Percentiles rank a stretch among this genome's conserved stretches.
Conservation (phyloP, 768 basidiomycete genomes). For the Naganishia antarctica region DNA sequence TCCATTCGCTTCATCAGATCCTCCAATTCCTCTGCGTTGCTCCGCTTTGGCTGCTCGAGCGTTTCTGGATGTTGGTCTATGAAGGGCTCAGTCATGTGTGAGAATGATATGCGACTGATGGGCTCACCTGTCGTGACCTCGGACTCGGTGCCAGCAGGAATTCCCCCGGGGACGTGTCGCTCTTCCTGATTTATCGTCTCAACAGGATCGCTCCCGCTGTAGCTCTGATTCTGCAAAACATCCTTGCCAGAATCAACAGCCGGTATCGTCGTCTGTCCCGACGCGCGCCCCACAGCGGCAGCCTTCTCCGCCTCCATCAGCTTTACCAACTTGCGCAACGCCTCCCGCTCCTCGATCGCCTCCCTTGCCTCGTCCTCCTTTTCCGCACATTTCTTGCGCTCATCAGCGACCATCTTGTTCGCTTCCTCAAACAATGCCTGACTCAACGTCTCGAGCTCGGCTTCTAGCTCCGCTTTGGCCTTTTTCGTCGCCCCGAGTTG, state of each 20-base stretch:
- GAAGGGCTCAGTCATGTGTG: too few species aligned
- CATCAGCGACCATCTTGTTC: conserved; percentile 50
- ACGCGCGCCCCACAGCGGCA: background rate
- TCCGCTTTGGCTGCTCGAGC: background rate
- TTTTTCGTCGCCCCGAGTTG: conserved; percentile 45
- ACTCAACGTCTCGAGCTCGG: conserved; percentile 45
- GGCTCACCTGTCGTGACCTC: too few species aligned
- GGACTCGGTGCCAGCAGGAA: background rate
- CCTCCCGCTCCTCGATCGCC: conserved; percentile 37
- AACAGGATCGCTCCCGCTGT: too few species aligned
- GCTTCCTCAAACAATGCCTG: conserved; percentile 50
- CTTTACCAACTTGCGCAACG: conserved; percentile 15
- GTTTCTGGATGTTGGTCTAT: too few species aligned
- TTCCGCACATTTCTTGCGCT: conserved; percentile 40
- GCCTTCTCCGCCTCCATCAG: conserved; percentile 28
- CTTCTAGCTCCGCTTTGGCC: conserved; percentile 48
- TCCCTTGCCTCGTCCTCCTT: conserved; percentile 44
- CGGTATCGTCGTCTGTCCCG: background rate
- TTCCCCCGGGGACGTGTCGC: background rate
- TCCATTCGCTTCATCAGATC: conserved; percentile 32
- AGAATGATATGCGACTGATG: too few species aligned
- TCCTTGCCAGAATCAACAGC: conserved; percentile 2
- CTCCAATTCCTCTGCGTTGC: conserved; percentile 20
- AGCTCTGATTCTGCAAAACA: background rate
- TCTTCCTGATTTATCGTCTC: too few species aligned